phyloP scores from a whole-genome alignment of 768 basidiomycete genomes.

The Amanita pallidorosea region DNA sequence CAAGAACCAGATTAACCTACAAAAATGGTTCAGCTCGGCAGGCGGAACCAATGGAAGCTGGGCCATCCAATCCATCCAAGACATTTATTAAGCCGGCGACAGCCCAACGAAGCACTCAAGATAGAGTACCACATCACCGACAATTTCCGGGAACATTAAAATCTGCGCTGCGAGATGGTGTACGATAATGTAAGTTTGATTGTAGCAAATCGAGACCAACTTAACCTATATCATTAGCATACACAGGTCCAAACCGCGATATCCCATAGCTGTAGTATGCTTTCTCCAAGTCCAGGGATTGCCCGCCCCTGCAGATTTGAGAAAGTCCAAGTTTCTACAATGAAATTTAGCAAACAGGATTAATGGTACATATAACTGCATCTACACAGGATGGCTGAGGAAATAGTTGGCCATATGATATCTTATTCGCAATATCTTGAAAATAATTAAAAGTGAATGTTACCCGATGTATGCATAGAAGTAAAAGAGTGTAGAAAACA shows the following conservation, averaged over 20 bases:
- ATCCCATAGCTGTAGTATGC: neutral
- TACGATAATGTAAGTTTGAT: neutral
- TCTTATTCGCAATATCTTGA: neutral
- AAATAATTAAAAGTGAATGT: slow-evolving; percentile 10
- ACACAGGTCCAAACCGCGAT: neutral
- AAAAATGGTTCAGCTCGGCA: slow-evolving; percentile 2
- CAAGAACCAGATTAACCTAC: neutral
- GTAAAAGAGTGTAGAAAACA: neutral
- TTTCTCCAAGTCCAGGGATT: neutral
- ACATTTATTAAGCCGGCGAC: neutral
- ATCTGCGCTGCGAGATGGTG: slow-evolving; percentile 5
- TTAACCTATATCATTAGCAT: neutral
- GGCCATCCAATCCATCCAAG: neutral
- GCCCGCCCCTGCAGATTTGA: neutral
- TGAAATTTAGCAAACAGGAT: slow-evolving; percentile 3
- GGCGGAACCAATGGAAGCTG: neutral
- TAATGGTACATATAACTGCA: slow-evolving; percentile 9
- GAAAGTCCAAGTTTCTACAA: neutral
- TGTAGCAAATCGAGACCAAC: neutral
- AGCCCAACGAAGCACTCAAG: neutral
- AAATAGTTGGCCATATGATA: slow-evolving; percentile 2
- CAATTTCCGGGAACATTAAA: slow-evolving; percentile 5
- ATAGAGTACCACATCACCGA: slow-evolving; percentile 2
- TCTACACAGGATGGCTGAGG: slow-evolving; percentile 11
- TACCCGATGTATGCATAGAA: slow-evolving; percentile 9